Evolutionary conservation across 345 rosid species (phyloP), one percentile per base, ranked within the genome.

Genomic region (Lepidium sativum): DNA sequence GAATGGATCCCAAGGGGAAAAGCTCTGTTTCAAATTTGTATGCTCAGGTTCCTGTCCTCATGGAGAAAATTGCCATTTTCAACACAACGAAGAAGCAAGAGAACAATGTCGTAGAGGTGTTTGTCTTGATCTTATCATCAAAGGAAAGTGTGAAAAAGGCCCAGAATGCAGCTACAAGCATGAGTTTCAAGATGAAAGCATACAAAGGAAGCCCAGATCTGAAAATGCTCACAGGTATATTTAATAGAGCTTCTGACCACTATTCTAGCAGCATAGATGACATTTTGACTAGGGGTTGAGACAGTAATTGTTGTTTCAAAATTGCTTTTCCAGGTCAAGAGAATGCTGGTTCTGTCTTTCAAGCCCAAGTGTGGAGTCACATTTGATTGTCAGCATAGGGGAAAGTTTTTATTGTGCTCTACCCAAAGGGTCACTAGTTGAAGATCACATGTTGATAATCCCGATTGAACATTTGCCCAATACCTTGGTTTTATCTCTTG

Each of bases 341-440:
- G 96, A 82, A 53, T 87, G 96, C 73, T 92, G 97, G 98, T 86
- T 89, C 84, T 92, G 96, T 83, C 71, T 87, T 63, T 87, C 94
- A 45, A 87, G 92, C 79, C 84, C 84, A 54, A 79, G 67, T 60
- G 82, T 84, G 71, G 91, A 89, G 82, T 81, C 89, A 37, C 96
- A 89, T 74, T 75, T 86, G 23, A 79, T 89, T 39, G 73, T 84
- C 63, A 83, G 86, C 68, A 61, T 92, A 34, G 95, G 97, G 66
- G 97, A 85, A 71, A 83, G 67, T 57, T 89, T 74, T 77, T 87
- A 89, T 55, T 87, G 89, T 82, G 98, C 96, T 23, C 72, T 92
- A 69, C 79, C 98, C 29, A 89, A 87, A 79, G 94, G 98, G 18
- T 89, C 91, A 38, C 86, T 89, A 65, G 84, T 85, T 43, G 79